These are phyloP conservation scores for Pseudocercospora macadamiae DNA, from an alignment of 2,329 filamentous ascomycete species.

Conservation along the genomic window DNA sequence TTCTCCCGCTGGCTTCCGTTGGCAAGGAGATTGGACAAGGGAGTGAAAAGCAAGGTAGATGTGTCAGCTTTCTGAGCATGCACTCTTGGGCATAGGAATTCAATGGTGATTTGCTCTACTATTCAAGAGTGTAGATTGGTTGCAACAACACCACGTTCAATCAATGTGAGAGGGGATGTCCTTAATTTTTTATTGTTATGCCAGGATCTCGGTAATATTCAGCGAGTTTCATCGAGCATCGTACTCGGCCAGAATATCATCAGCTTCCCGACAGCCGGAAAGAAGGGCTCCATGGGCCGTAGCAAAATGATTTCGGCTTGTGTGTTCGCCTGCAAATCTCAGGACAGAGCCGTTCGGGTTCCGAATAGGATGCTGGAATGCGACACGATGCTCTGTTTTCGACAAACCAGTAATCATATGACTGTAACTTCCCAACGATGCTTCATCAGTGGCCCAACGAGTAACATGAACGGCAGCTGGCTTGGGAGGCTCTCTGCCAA, in stretches of 20 bases:
- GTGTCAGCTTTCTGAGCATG: too few species aligned
- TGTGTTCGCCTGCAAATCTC: conserved; percentile 34
- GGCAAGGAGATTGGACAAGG: not conserved
- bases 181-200: too few species aligned
- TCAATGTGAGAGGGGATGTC: too few species aligned
- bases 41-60: too few species aligned
- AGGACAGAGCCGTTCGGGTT: conserved; percentile 18
- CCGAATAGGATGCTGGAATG: conserved; percentile 23
- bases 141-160: too few species aligned
- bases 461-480: conserved; percentile 30
- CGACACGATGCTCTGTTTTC: conserved; percentile 24
- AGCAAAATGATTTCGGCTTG: conserved; percentile 32
- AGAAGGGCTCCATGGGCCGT: conserved; percentile 33
- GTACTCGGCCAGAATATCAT: conserved; percentile 19
- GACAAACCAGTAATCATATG: conserved; percentile 31
- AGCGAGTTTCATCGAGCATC: too few species aligned
- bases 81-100: too few species aligned
- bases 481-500: conserved; percentile 26
- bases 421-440: conserved; percentile 29
- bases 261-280: conserved; percentile 32
- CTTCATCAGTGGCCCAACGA: conserved; percentile 28
- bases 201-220: too few species aligned
- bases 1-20: not conserved
- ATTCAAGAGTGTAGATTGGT: too few species aligned
- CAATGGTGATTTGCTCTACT: too few species aligned